phyloP scores from a whole-genome alignment of 2,329 filamentous ascomycete species.

The Beauveria asiatica region DNA sequence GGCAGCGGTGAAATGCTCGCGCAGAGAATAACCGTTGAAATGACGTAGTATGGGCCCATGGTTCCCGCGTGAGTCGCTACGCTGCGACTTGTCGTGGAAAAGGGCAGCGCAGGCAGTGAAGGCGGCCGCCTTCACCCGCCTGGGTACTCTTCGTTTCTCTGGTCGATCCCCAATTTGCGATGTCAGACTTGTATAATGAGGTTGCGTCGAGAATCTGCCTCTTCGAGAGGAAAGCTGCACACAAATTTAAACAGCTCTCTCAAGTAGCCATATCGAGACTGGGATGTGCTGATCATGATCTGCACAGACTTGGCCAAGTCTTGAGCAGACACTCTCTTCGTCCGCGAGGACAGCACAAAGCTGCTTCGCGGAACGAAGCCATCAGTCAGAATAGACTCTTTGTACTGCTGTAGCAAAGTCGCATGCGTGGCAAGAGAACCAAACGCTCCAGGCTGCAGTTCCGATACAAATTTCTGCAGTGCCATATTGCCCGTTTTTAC shows the following conservation, averaged over 20 bases:
- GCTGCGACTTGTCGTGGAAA: background rate
- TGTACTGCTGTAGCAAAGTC: conserved; percentile 68
- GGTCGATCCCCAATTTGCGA: background rate
- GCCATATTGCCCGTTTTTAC: conserved; percentile 40
- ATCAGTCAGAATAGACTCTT: conserved; percentile 68
- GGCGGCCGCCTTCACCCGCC: background rate
- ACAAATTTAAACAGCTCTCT: conserved; percentile 75
- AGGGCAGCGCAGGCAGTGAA: background rate
- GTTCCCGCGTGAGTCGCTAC: background rate
- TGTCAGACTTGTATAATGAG: conserved; percentile 49
- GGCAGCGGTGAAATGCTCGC: background rate
- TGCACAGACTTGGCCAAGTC: conserved; percentile 74
- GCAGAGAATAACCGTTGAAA: no score
- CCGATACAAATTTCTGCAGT: conserved; percentile 68
- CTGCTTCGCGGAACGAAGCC: conserved; percentile 40
- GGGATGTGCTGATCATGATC: conserved; percentile 59
- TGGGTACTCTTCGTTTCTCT: background rate
- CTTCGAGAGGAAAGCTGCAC: conserved; percentile 76
- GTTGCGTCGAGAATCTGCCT: conserved; percentile 59
- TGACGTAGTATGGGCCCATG: background rate
- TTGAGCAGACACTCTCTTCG: conserved; percentile 54
- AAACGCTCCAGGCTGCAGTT: conserved; percentile 68
- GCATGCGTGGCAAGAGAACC: conserved; percentile 63
- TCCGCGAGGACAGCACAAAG: conserved; percentile 37
- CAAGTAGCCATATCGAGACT: conserved; percentile 67